Evolutionary conservation across 208 protist genomes (phyloP), one percentile per base, ranked within the genome.

Genomic region (Crithidia acanthocephali): DNA sequence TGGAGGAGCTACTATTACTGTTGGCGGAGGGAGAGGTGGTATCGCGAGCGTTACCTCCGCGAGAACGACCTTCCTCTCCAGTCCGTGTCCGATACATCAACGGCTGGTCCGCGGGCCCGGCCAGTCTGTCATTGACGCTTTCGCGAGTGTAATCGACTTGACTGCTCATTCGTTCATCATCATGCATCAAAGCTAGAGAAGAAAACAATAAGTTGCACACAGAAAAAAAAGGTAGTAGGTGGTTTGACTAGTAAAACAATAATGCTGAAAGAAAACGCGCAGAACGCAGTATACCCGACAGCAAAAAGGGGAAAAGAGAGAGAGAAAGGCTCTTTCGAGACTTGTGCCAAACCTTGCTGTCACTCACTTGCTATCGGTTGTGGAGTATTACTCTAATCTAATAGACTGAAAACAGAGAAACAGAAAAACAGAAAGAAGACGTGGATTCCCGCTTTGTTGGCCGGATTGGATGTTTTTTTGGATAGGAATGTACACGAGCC

Each of bases 91-190:
- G 40, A 51, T 75, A 59, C 45, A 27, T 40, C 20, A 65, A 22
- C 8, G 42, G 53, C 25, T 59, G 57, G 28, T 56, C 61, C 10
- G 28, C 47, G 10, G 32, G 1, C 30, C 61, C 61, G 22, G 48
- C 35, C 53, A 57, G 55, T 22, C 33, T 75, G 18, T 69, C 70
- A 58, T 58, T 68, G 35, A 50, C 53, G 48, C 57, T 67, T 28
- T 72, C 57, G 42, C 47, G 68, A 62, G 64, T 51, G 64, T 51
- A 71, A 50, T 71, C 63, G 25, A 77, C 30, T 48, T 48, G 63
- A 37, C 72, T 67, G 33, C 42, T 66, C 72, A 77, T 71, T 44
- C 58, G 64, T 47, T 23, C 72, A 71, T 77, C 57, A 47, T 77
- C 25, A 58, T 56, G 64, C 72, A 70, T 77, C 47, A 25, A 77